Evolutionary conservation across 2,329 filamentous ascomycete species (phyloP), one percentile per base, ranked within the genome.

Genomic region (Ustulina deusta): DNA sequence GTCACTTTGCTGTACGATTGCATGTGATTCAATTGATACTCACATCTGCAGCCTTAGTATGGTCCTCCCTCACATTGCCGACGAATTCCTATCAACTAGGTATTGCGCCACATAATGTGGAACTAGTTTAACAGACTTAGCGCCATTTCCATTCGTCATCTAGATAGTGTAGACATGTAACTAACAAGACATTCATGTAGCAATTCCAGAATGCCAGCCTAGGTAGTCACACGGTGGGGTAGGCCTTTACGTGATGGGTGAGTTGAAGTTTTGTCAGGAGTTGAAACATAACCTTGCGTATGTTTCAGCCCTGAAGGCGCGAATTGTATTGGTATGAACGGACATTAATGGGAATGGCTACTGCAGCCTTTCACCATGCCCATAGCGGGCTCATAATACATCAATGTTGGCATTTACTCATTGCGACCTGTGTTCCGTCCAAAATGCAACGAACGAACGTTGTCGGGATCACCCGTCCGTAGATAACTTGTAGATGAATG

Each of bases 381-480:
- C 38, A 36, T 55, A 44, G 17, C 56, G 44, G 46, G 61, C 25
- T 61, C 57, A 69, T 63, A 51, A 58, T 62, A 58, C 57, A 58
- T 49, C 46, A 34, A 42, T 32, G 40, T 65, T 38, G 38, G 36
- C 54, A 54, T 48, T 62, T 62, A 40, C 48, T 42, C 38, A n/a
- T n/a, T 51, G 42, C 32, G 25, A 38, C 7, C 22, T 11, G 44
- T 48, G 52, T 52, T 40, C 42, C 38, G 52, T 61, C 25, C 54
- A 49, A 34, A 27, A 42, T 22, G 36, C 44, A 56, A n/a, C 34
- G 46, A 56, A 62, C 36, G 40, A 52, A 62, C 36, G 40, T 48
- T 40, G 11, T 46, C 46, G 20, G 49, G 20, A 15, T 48, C 52
- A 20, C 58, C 58, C 38, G 10, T 61, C 34, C 48, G 13, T 58